A percentile compares a stretch with the other conserved stretches of the same genome.
Evolutionary conservation across 495 filamentous ascomycete genomes (phyloP).

Genomic region (Cercophora newfieldiana): DNA sequence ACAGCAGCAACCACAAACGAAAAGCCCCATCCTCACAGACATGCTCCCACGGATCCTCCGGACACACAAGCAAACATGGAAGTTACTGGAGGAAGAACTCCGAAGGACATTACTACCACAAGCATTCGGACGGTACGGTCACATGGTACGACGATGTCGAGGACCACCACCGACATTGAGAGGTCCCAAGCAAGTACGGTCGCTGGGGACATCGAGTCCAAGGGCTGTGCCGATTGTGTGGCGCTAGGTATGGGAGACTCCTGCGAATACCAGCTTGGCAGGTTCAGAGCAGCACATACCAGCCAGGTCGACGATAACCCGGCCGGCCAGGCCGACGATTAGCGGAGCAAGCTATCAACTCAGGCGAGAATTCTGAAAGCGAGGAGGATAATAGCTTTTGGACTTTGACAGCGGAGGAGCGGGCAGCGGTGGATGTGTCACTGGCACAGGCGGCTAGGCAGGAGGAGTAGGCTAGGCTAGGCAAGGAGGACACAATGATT

Average conservation of each 20-base stretch:
- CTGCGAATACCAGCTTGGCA: constrained; percentile 3
- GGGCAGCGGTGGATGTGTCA: not conserved
- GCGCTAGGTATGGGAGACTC: constrained; percentile 5
- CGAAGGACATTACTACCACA: constrained; percentile 17
- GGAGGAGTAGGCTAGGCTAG: too few species aligned
- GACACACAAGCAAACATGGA: constrained; percentile 13
- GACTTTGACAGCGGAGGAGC: not conserved
- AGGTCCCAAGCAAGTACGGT: too few species aligned
- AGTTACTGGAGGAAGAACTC: constrained; percentile 28
- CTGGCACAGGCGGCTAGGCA: not conserved
- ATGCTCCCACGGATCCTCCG: constrained; percentile 16
- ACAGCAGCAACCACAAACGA: constrained; percentile 21
- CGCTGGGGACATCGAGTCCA: too few species aligned
- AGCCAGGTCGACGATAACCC: not conserved
- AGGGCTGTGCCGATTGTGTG: not conserved
- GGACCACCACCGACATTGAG: too few species aligned
- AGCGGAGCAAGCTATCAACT: not conserved
- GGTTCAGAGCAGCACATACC: constrained; percentile 1
- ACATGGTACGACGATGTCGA: constrained; percentile 23
- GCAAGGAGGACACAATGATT: too few species aligned
- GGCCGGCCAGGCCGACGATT: constrained; percentile 1
- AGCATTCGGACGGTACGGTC: constrained; percentile 27
- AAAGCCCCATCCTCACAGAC: constrained; percentile 20
- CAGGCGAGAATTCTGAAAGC: constrained; percentile 2
- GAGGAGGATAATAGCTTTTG: not conserved